Evolutionary conservation across 1,284 basidiomycete species (phyloP), one percentile per base, ranked within the genome.

Genomic region (Ganoderma sinense): DNA sequence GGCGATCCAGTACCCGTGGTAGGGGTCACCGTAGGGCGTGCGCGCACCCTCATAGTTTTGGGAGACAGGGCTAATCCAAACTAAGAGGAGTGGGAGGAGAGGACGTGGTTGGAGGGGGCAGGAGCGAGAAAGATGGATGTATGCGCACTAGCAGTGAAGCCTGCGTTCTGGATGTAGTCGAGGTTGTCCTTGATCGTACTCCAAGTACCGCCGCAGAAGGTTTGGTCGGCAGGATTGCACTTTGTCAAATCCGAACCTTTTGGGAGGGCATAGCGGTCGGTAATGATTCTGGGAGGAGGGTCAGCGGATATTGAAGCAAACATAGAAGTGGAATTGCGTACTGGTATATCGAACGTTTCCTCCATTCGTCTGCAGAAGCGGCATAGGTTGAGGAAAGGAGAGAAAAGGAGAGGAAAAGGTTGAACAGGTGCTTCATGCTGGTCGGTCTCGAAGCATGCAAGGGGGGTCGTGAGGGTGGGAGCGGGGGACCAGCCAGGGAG

Each of bases 141-240:
- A 79, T 62, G 86, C 89, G 80, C 79, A 93, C 85, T 88, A 72
- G 92, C 92, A 56, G 92, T 93, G 78, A 94, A 92, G 7, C 93
- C 94, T 77, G 91, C 91, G 74, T 87, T 82, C 76, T 94, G 89
- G 70, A 95, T 90, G 79, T 95, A 95, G 80, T 94, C 92, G 56
- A 95, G 84, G 78, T 94, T 93, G 72, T 89, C 85, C 65, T 86
- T 88, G 76, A 94, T 91, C 20, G 90, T 90, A 43, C 89, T 89
- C 92, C 93, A 95, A 13, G 89, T 94, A 4, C 94, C 93, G 40
- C 93, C 93, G 74, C 94, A 95, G 86, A 89, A 94, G 1, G 86
- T 87, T 74, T 87, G 87, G 31, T 83, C 78, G 45, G 79, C 82
- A 8, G 87, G 83, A 73, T 90, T 82, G 77, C 92, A 94, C 41